Evolutionary conservation across 106 monocot genomes (phyloP).

Genomic region (Acorus calamus): DNA sequence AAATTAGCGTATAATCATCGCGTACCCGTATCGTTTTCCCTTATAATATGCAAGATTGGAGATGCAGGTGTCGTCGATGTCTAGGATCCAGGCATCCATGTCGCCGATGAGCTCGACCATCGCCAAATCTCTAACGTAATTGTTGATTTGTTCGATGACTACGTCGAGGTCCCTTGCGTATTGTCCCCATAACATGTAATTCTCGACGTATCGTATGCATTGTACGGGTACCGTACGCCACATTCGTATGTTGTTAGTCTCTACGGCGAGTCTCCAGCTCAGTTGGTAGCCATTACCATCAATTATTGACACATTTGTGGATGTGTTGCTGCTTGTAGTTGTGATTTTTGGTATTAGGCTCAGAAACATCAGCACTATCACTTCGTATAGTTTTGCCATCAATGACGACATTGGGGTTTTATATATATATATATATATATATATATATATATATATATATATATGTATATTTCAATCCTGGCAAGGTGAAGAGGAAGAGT

Average conservation of each 20-base stretch:
- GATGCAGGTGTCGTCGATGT: conserved; percentile 56
- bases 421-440: too few species aligned
- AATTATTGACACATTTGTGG: too few species aligned
- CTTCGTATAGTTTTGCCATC: too few species aligned
- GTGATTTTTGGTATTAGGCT: too few species aligned
- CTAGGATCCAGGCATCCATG: conserved; percentile 43
- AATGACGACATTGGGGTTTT: too few species aligned
- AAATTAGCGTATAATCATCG: too few species aligned
- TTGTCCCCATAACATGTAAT: conserved; percentile 40
- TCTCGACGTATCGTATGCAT: conserved; percentile 29
- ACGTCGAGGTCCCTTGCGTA: conserved; percentile 19
- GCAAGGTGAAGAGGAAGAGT: too few species aligned
- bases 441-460: too few species aligned
- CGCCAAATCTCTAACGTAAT: conserved; percentile 9
- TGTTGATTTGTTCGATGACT: conserved; percentile 10
- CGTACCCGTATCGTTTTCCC: conserved; percentile 27
- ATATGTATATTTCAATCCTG: too few species aligned
- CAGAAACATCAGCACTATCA: too few species aligned
- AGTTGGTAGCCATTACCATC: conserved; percentile 7
- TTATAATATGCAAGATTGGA: conserved; percentile 36
- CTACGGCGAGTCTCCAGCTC: conserved; percentile 43
- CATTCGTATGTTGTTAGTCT: conserved; percentile 21
- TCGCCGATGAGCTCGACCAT: conserved; percentile 11
- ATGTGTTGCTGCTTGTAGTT: too few species aligned
- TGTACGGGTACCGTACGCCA: conserved; percentile 30